Evolutionary conservation across 352 stramenopile genomes (phyloP).

Genomic region (Globisporangium recalcitrans): DNA sequence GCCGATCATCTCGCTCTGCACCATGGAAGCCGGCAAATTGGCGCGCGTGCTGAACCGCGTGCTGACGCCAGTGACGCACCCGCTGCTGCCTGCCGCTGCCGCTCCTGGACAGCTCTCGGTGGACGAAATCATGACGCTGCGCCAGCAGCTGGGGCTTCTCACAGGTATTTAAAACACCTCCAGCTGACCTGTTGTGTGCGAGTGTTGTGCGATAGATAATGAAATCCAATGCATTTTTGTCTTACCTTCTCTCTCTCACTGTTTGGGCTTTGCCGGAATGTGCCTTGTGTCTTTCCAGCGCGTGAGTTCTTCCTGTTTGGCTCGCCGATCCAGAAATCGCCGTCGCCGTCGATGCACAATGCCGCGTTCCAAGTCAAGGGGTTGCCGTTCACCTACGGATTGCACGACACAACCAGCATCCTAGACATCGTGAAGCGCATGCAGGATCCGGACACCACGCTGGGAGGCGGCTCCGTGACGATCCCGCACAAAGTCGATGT

Average conservation of each 20-base stretch:
- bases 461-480: conserved; percentile 95
- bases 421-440: conserved; percentile 42
- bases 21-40: conserved; percentile 90
- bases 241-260: conserved; percentile 12
- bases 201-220: conserved; percentile 8
- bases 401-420: conserved; percentile 65
- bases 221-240: conserved; percentile 8
- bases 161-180: conserved; percentile 57
- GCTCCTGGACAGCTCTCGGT: conserved; percentile 95
- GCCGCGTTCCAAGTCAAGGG: conserved; percentile 85
- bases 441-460: conserved; percentile 35
- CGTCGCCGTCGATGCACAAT: conserved; percentile 97
- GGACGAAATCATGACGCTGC: conserved; percentile 89
- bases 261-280: conserved; percentile 12
- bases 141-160: conserved; percentile 76
- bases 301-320: conserved; percentile 94
- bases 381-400: conserved; percentile 90
- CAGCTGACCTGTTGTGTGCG: conserved; percentile 14
- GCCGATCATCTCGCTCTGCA: conserved; percentile 92
- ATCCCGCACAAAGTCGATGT: conserved; percentile 97
- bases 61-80: conserved; percentile 95
- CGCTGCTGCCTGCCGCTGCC: conserved; percentile 88
- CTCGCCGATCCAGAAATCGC: conserved; percentile 93
- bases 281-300: conserved; percentile 20
- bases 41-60: conserved; percentile 92